phyloP scores from a whole-genome alignment of 768 basidiomycete species.

The Kwoniella shandongensis region DNA sequence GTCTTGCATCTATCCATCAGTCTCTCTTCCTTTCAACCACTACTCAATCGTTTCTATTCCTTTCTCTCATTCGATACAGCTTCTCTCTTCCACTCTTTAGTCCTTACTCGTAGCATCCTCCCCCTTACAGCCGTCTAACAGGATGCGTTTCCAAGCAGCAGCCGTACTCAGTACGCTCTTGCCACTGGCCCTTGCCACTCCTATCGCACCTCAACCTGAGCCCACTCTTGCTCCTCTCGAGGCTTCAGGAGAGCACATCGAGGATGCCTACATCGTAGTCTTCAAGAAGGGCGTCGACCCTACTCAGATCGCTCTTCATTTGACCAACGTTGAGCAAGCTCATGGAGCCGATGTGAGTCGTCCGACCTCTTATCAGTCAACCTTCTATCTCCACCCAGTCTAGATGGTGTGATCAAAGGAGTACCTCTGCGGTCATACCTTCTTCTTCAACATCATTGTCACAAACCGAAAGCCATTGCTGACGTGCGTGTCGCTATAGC shows the following conservation, averaged over 20 bases:
- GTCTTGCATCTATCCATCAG: too few species aligned
- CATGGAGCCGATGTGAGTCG: slow-evolving; percentile 59
- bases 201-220: slow-evolving; percentile 23
- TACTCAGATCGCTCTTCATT: slow-evolving; percentile 63
- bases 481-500: slow-evolving; percentile 23
- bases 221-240: slow-evolving; percentile 45
- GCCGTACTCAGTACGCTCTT: slow-evolving; percentile 27
- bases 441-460: too few species aligned
- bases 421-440: too few species aligned
- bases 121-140: slow-evolving; percentile 12
- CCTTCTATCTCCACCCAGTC: too few species aligned
- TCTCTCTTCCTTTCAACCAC: not conserved
- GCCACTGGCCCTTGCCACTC: slow-evolving; percentile 37
- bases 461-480: too few species aligned
- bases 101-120: not conserved
- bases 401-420: too few species aligned
- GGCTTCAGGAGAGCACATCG: slow-evolving; percentile 41
- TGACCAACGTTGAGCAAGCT: slow-evolving; percentile 71
- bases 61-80: slow-evolving; percentile 13
- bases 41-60: slow-evolving; percentile 7
- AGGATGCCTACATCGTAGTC: slow-evolving; percentile 89
- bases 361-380: slow-evolving; percentile 8
- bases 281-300: slow-evolving; percentile 70
- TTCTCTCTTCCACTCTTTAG: slow-evolving; percentile 7
- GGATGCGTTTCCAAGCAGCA: slow-evolving; percentile 34